A percentile compares a stretch with the other conserved stretches of the same genome.
Evolutionary conservation across 2,329 filamentous ascomycete species (phyloP).

Genomic region (Graphilbum fragrans): DNA sequence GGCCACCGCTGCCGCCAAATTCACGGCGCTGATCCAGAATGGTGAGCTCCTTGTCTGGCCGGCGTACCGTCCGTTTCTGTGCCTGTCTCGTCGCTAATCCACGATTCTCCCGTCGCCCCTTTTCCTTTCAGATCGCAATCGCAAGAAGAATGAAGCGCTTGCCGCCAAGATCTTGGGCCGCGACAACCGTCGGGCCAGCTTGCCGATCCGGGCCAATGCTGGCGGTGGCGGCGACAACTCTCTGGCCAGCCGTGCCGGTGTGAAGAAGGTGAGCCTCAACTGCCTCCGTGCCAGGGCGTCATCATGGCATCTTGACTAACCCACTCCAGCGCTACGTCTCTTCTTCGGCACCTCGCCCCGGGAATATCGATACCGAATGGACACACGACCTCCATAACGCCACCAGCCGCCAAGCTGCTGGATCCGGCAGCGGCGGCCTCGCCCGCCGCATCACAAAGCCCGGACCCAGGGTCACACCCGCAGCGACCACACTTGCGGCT

Average conservation of each 20-base stretch:
- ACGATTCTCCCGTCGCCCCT: background rate
- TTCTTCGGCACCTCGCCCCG: slow-evolving; percentile 18
- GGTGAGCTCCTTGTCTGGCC: slow-evolving; percentile 22
- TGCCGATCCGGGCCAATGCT: slow-evolving; percentile 23
- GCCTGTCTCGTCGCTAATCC: background rate
- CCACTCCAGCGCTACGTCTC: slow-evolving; percentile 16
- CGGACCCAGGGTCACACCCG: slow-evolving; percentile 2
- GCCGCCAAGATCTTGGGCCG: slow-evolving; percentile 55
- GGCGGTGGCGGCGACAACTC: slow-evolving; percentile 31
- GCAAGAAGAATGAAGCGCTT: slow-evolving; percentile 60
- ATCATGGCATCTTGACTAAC: background rate
- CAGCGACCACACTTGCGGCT: background rate
- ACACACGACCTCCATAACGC: slow-evolving; percentile 54
- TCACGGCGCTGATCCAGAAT: slow-evolving; percentile 42
- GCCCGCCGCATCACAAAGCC: slow-evolving; percentile 29
- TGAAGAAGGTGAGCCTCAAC: slow-evolving; percentile 68
- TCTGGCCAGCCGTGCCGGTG: slow-evolving; percentile 59
- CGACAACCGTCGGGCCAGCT: slow-evolving; percentile 44
- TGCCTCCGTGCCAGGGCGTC: too few species aligned
- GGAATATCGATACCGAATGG: slow-evolving; percentile 55
- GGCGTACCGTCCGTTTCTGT: background rate
- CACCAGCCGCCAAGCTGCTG: slow-evolving; percentile 16
- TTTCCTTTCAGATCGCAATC: slow-evolving; percentile 41
- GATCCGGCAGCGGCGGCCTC: slow-evolving; percentile 15
- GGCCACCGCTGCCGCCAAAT: slow-evolving; percentile 30